Base-by-base conservation (phyloP, 345 rosid species). In the Populus simonii region DNA sequence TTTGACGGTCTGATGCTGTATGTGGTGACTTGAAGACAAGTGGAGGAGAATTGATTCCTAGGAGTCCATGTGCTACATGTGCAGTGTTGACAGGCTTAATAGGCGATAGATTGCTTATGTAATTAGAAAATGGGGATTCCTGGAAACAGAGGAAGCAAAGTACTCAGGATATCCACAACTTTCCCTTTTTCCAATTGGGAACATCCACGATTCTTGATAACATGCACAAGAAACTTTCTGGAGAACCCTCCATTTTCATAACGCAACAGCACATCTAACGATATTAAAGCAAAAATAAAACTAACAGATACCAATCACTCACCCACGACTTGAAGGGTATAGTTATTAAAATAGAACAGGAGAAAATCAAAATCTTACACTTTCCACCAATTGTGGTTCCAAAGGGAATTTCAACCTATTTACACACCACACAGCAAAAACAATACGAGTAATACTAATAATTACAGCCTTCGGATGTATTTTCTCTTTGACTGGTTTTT, bases 101-200 rank as follows among this genome's bases (percentile, higher is more conserved):
- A 23, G 88, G 89, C 20, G 88, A 86, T 74, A 84, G 78, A 51
- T 74, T 88, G 84, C 83, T 84, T 4, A 74, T 7, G 63, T 35
- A 84, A 79, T 81, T 81, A n/a, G 84, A 83, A 72, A 76, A 84
- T 2, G 89, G 89, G 23, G 90, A 86, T 74, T 88, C 88, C 90
- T 86, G 80, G 78, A 76, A 74, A 66, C 74, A 43, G 79, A 43
- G 80, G 74, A 74, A 71, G 53, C 78, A 65, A 83, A 39, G 36
- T 18, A 75, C 63, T 73, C 72, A 4, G 38, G 49, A 49, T 31
- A 61, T 75, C 68, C 29, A 18, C 15, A 57, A 8, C 0, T n/a
- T 57, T 57, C 9, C 10, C 22, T 57, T 57, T 57, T 22, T 3
- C 27, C 63, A 57, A 9, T 57, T n/a, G 12, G n/a, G 63, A 18